Percentiles rank a stretch among this genome's conserved stretches.
phyloP scores from a whole-genome alignment of 139 green algal species.

The Coelastrella sp. region DNA sequence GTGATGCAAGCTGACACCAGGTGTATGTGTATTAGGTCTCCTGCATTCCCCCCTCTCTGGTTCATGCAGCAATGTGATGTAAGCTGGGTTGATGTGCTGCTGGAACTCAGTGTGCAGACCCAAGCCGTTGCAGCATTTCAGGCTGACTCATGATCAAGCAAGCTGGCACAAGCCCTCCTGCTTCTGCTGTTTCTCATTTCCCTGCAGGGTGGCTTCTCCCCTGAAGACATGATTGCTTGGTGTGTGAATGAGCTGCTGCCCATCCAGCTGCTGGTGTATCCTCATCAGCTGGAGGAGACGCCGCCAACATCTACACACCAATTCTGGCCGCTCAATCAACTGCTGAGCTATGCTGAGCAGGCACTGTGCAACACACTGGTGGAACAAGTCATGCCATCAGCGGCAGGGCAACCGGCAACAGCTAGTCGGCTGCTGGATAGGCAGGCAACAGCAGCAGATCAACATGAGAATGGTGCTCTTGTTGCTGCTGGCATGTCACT shows the following conservation, averaged over 20 bases:
- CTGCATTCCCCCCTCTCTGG: too few species aligned
- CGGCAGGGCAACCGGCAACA: neutral
- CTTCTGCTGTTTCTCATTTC: neutral
- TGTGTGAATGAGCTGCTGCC: constrained; percentile 13
- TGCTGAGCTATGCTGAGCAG: neutral
- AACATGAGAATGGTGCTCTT: neutral
- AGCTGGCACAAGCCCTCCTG: neutral
- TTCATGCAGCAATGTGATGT: too few species aligned
- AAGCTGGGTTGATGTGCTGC: too few species aligned
- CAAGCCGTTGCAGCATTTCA: too few species aligned
- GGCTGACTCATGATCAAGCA: neutral
- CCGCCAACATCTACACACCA: neutral
- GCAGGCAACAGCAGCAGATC: constrained; percentile 20
- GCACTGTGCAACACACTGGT: neutral
- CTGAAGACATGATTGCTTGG: constrained; percentile 18
- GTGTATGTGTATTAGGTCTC: too few species aligned
- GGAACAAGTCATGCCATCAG: neutral
- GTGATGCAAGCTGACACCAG: neutral
- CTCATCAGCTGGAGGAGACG: neutral
- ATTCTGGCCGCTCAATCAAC: constrained; percentile 29
- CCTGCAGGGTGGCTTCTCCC: neutral
- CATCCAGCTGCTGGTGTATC: neutral
- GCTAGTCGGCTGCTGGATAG: neutral
- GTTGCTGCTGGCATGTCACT: too few species aligned
- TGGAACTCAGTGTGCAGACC: too few species aligned